A percentile compares a stretch with the other conserved stretches of the same genome.
Evolutionary conservation across 352 stramenopile genomes (phyloP).

Genomic region (Peronospora farinosa): DNA sequence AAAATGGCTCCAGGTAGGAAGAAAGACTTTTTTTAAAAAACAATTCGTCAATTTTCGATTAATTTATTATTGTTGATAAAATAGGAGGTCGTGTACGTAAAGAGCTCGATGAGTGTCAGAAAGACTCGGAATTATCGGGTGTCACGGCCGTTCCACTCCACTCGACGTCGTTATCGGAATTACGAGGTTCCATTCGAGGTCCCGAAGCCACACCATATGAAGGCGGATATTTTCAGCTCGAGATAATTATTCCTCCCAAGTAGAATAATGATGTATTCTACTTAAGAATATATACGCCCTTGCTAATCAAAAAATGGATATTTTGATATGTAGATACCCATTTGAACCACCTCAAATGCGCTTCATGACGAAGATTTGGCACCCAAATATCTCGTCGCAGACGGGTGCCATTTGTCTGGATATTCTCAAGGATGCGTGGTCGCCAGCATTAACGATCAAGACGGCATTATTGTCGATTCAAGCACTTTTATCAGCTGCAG

Average conservation of each 20-base stretch:
- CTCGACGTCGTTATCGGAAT: slow-evolving; percentile 24
- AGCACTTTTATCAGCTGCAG: slow-evolving; percentile 91
- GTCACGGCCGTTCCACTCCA: slow-evolving; percentile 52
- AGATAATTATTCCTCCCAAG: slow-evolving; percentile 91
- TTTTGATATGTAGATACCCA: slow-evolving; percentile 55
- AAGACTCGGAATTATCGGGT: slow-evolving; percentile 73
- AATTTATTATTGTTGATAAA: no score
- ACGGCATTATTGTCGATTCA: slow-evolving; percentile 94
- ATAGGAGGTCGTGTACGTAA: slow-evolving; percentile 77
- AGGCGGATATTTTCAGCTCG: slow-evolving; percentile 85
- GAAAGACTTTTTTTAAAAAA: background rate
- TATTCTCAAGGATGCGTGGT: slow-evolving; percentile 97
- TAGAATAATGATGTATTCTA: slow-evolving; percentile 31
- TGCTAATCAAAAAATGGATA: no score
- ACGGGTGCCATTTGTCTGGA: slow-evolving; percentile 97
- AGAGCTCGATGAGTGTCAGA: slow-evolving; percentile 85
- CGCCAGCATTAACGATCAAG: slow-evolving; percentile 95
- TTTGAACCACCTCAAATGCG: slow-evolving; percentile 94
- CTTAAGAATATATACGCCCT: no score
- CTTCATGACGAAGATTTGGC: slow-evolving; percentile 94
- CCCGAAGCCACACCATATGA: slow-evolving; percentile 84
- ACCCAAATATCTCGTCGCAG: slow-evolving; percentile 97
- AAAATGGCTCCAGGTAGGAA: background rate
- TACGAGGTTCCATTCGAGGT: slow-evolving; percentile 58
- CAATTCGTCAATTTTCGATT: no score